These are phyloP conservation scores for Saccharomyces eubayanus DNA, from an alignment of 805 yeast species.

Conservation along the genomic window DNA sequence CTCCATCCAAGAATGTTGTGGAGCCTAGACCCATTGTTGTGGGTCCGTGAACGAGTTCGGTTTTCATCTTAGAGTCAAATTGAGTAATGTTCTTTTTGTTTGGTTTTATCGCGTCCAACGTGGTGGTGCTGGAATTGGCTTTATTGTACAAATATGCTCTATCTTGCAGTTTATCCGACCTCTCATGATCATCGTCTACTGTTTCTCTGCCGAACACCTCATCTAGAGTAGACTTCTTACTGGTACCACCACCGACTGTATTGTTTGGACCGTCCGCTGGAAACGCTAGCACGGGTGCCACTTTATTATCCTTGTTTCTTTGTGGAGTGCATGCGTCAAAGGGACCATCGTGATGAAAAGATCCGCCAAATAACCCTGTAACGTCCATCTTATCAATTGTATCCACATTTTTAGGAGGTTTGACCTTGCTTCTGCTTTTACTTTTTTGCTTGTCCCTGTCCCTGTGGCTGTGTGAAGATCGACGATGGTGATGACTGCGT, in stretches of 20 bases:
- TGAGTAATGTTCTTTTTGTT: conserved; percentile 44
- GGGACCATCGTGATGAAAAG: conserved; percentile 98
- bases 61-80: conserved; percentile 63
- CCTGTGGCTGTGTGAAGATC: conserved; percentile 7
- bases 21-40: conserved; percentile 85
- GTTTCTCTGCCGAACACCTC: conserved; percentile 63
- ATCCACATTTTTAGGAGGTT: conserved; percentile 66
- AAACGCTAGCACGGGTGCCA: conserved; percentile 92
- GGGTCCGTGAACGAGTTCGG: conserved; percentile 75
- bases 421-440: conserved; percentile 35
- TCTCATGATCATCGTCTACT: conserved; percentile 43
- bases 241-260: conserved; percentile 43
- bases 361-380: conserved; percentile 87
- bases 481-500: conserved; percentile 4
- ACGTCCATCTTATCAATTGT: conserved; percentile 94
- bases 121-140: conserved; percentile 11
- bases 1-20: conserved; percentile 89
- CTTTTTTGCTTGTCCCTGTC: conserved; percentile 17
- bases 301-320: conserved; percentile 65
- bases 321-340: conserved; percentile 98
- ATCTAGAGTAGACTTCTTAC: conserved; percentile 58
- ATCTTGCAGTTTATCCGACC: conserved; percentile 1
- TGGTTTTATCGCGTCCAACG: conserved; percentile 40
- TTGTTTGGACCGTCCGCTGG: conserved; percentile 89
- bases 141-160: background rate